Evolutionary conservation across 2,329 filamentous ascomycete species (phyloP).

Genomic region (Colletotrichum trifolii): DNA sequence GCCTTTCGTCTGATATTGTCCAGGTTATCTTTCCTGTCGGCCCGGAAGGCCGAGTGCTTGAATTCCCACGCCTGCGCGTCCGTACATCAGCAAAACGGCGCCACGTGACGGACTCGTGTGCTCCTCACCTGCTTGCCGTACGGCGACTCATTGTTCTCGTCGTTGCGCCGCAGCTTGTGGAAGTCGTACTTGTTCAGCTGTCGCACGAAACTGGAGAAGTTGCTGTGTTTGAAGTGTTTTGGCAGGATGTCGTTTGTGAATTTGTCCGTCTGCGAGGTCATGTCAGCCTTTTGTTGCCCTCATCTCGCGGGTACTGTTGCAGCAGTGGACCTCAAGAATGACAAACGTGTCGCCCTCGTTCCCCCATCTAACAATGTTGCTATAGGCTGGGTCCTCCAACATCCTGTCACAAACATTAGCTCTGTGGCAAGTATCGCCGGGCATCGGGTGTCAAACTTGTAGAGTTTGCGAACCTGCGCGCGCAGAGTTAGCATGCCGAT

Average conservation of each 20-base stretch:
- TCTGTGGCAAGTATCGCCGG: constrained; percentile 36
- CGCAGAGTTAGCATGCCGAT: constrained; percentile 42
- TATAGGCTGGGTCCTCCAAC: constrained; percentile 94
- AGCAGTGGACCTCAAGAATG: constrained; percentile 82
- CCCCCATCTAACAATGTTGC: constrained; percentile 94
- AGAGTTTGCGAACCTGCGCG: constrained; percentile 91
- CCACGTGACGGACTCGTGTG: not conserved
- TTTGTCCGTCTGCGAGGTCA: constrained; percentile 81
- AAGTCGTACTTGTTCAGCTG: constrained; percentile 99
- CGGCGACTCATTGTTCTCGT: constrained; percentile 83
- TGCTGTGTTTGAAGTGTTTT: constrained; percentile 99
- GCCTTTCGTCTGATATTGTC: constrained; percentile 98
- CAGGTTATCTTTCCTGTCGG: constrained; percentile 94
- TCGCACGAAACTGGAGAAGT: constrained; percentile 95
- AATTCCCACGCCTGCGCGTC: constrained; percentile 85
- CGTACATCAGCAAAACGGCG: constrained; percentile 5
- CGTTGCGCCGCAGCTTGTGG: constrained; percentile 95
- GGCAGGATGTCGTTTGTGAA: constrained; percentile 97
- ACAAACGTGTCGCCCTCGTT: constrained; percentile 96
- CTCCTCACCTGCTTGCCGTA: constrained; percentile 79
- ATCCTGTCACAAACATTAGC: constrained; percentile 70
- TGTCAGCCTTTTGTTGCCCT: not conserved
- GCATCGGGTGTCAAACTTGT: constrained; percentile 76
- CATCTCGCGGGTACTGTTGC: not conserved
- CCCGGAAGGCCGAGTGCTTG: constrained; percentile 95